Conservation (phyloP, 1,284 basidiomycete genomes). For the Moesziomyces aphidis region DNA sequence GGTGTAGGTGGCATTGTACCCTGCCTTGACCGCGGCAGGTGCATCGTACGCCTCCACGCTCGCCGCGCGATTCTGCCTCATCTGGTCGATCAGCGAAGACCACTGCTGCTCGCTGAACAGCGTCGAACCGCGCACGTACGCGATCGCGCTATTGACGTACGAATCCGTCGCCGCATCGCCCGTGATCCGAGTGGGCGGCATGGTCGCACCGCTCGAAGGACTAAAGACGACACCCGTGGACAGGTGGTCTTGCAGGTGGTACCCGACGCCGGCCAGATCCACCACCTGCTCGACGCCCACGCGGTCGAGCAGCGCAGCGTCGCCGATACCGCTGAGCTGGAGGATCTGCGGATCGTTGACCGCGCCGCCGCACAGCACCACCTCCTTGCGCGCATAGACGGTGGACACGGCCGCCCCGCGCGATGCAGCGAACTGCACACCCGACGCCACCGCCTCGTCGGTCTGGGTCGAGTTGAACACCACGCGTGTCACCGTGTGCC, state of each 20-base stretch:
- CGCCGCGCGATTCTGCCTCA: constrained; percentile 18
- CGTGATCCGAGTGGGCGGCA: constrained; percentile 43
- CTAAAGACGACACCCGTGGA: constrained; percentile 22
- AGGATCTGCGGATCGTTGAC: constrained; percentile 70
- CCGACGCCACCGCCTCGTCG: constrained; percentile 69
- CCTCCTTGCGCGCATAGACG: constrained; percentile 68
- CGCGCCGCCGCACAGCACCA: constrained; percentile 70
- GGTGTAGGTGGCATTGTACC: constrained; percentile 76
- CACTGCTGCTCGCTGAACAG: constrained; percentile 69
- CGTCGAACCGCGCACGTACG: constrained; percentile 75
- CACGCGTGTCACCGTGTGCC: constrained; percentile 75
- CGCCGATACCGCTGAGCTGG: constrained; percentile 70
- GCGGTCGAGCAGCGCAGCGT: constrained; percentile 72
- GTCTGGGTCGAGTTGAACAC: constrained; percentile 71
- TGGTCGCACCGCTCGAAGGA: constrained; percentile 66
- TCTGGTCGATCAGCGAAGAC: constrained; percentile 34
- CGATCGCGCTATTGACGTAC: constrained; percentile 77
- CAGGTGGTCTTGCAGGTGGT: constrained; percentile 69
- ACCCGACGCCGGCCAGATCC: constrained; percentile 67
- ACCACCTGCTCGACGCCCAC: constrained; percentile 54
- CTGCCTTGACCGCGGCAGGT: constrained; percentile 73
- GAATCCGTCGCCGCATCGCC: constrained; percentile 72
- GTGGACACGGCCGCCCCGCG: constrained; percentile 19
- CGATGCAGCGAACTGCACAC: constrained; percentile 70
- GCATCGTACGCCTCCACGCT: constrained; percentile 71